Base-by-base conservation (phyloP, 83 land plant genomes). In the Diphasiastrum complanatum region DNA sequence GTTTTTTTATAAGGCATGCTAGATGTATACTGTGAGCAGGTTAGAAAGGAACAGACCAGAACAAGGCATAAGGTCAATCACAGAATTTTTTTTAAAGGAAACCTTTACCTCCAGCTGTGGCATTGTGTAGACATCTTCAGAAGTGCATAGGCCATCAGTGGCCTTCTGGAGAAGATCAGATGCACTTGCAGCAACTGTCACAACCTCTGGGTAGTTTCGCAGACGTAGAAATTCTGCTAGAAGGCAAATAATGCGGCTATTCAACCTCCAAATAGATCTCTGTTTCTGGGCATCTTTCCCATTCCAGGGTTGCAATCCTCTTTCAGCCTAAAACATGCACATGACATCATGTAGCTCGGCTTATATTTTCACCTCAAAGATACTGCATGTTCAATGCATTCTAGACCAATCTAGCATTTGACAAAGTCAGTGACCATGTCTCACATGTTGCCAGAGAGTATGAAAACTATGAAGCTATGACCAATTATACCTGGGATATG, bases 141-240 rank as follows among this genome's bases (percentile, higher is more conserved):
- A 83, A 16, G 83, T 84, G 45, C 80, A 77, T 89, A 90, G 77
- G 23, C 97, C 97, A 69, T 86, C 89, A 32, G 97, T 90, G 22
- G 97, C 97, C n/a, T 81, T 79, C 26, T 77, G 64, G 47, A 90
- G 86, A 51, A 86, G 76, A 58, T 77, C 78, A 30, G 83, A 71
- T 27, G 83, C 89, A 65, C 75, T 75, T 19, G 84, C 89, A 50
- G 86, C 40, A 16, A 77, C 80, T 33, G 74, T 77, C 64, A 90
- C 40, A 31, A 87, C 66, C 62, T 90, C 88, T 58, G 84, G 81
- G 11, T 49, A 58, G 45, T 81, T 82, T 58, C 75, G 83, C 60
- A 75, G 77, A 61, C 97, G 71, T 75, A 90, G 79, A n/a, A 90
- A 72, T 72, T 90, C 93, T 33, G 76, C 79, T 32, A 90, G 67